A percentile compares a stretch with the other conserved stretches of the same genome.
Evolutionary conservation across 1,284 basidiomycete genomes (phyloP).

Genomic region (Pyrrhoderma noxium): DNA sequence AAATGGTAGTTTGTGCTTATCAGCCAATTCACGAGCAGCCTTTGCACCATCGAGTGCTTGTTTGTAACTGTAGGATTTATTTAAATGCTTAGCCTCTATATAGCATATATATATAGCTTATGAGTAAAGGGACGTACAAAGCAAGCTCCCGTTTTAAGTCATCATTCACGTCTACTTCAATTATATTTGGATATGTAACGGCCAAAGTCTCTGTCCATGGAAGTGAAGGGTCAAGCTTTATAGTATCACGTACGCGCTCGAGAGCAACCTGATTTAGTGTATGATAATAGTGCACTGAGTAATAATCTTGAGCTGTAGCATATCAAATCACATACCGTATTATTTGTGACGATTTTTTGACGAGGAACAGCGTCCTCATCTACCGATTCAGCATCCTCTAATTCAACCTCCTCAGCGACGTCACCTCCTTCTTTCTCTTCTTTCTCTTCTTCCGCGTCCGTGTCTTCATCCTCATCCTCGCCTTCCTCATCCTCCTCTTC

Average conservation of each 20-base stretch:
- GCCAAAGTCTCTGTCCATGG: constrained; percentile 85
- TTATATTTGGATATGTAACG: constrained; percentile 64
- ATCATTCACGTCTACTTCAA: constrained; percentile 77
- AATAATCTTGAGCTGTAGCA: constrained; percentile 9
- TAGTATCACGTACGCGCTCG: constrained; percentile 70
- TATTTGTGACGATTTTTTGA: constrained; percentile 79
- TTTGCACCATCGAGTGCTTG: constrained; percentile 84
- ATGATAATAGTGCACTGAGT: background rate
- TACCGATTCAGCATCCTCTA: constrained; percentile 68
- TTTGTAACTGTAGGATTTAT: constrained; percentile 67
- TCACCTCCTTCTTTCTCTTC: constrained; percentile 27
- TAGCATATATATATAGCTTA: background rate
- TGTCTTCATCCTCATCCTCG: constrained; percentile 20
- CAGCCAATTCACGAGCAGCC: constrained; percentile 66
- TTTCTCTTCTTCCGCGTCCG: constrained; percentile 28
- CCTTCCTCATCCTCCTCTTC: constrained; percentile 22
- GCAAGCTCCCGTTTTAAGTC: constrained; percentile 92
- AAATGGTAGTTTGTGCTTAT: constrained; percentile 76
- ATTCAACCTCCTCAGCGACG: constrained; percentile 37
- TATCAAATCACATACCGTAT: constrained; percentile 49
- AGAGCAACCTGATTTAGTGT: constrained; percentile 58
- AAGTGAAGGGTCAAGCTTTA: constrained; percentile 68
- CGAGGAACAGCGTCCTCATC: constrained; percentile 73
- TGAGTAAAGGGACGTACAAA: constrained; percentile 56
- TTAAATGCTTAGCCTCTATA: background rate